Evolutionary conservation across 768 basidiomycete species (phyloP).

Genomic region (Lactarius sanguifluus): DNA sequence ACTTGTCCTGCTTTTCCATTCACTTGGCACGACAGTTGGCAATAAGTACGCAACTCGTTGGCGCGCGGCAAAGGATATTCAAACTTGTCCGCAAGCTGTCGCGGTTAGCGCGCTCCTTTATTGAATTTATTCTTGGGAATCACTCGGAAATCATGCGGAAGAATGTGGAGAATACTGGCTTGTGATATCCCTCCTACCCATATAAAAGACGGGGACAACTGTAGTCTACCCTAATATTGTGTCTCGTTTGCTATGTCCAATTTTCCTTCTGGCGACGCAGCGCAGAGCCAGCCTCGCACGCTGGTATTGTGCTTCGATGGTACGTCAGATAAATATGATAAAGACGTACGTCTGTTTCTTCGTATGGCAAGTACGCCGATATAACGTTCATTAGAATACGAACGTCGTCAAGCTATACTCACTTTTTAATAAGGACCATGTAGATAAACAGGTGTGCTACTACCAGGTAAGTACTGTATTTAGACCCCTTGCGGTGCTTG

Average conservation of each 20-base stretch:
- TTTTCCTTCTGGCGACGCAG: background rate
- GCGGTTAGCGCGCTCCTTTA: too few relatives aligned
- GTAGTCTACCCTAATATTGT: background rate
- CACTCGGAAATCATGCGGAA: too few relatives aligned
- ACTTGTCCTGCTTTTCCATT: too few relatives aligned
- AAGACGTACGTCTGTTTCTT: conserved; percentile 4
- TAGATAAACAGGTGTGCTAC: conserved; percentile 45
- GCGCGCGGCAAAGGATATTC: too few relatives aligned
- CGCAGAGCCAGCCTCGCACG: conserved; percentile 11
- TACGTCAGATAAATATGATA: conserved; percentile 17
- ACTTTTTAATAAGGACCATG: conserved; percentile 39
- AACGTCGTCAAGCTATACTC: conserved; percentile 42
- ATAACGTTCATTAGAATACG: conserved; percentile 37
- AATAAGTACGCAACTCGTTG: too few relatives aligned
- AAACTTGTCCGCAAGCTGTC: too few relatives aligned
- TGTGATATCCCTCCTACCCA: background rate
- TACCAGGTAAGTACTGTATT: conserved; percentile 54
- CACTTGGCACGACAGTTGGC: too few relatives aligned
- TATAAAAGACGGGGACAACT: background rate
- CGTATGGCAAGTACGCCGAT: background rate
- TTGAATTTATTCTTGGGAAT: too few relatives aligned
- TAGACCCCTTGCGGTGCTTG: background rate
- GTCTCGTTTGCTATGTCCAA: background rate
- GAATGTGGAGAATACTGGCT: background rate
- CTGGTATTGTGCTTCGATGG: conserved; percentile 25